A percentile compares a stretch with the other conserved stretches of the same genome.
Conservation (phyloP, 2,329 filamentous ascomycete genomes). For the Fusarium xylarioides region DNA sequence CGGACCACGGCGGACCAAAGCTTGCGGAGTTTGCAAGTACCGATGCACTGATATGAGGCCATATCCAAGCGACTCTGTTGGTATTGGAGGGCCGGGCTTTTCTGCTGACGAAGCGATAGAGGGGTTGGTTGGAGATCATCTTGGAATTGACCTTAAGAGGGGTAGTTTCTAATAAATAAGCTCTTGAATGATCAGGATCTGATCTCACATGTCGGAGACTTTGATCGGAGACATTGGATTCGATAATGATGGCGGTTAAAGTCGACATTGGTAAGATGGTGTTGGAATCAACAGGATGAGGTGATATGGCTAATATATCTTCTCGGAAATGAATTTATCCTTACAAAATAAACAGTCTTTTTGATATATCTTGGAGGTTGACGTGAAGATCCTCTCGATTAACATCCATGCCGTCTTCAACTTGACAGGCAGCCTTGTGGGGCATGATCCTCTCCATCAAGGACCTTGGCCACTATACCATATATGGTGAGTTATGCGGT, state of each 20-base stretch:
- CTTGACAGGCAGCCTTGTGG: conserved; percentile 2
- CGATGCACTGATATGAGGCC: conserved; percentile 4
- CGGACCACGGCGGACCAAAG: conserved; percentile 8
- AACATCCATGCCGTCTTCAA: background rate
- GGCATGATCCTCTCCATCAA: background rate
- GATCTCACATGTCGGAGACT: conserved; percentile 8
- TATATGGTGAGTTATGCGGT: conserved; percentile 6
- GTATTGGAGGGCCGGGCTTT: background rate
- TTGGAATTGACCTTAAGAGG: background rate
- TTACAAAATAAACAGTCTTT: background rate
- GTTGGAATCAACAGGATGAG: background rate
- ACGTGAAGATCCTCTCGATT: background rate
- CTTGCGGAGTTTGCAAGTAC: conserved; percentile 28
- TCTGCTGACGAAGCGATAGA: conserved; percentile 13
- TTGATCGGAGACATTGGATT: background rate
- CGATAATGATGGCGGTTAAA: background rate
- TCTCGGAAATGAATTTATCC: background rate
- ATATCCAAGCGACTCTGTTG: background rate
- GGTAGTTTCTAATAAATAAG: background rate
- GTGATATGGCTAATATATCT: too few relatives aligned
- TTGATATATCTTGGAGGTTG: background rate
- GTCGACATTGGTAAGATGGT: background rate
- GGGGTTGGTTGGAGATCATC: background rate
- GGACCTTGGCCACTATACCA: conserved; percentile 7
- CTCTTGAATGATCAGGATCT: background rate